Conservation (phyloP, 768 basidiomycete genomes). For the Suillus luteus region DNA sequence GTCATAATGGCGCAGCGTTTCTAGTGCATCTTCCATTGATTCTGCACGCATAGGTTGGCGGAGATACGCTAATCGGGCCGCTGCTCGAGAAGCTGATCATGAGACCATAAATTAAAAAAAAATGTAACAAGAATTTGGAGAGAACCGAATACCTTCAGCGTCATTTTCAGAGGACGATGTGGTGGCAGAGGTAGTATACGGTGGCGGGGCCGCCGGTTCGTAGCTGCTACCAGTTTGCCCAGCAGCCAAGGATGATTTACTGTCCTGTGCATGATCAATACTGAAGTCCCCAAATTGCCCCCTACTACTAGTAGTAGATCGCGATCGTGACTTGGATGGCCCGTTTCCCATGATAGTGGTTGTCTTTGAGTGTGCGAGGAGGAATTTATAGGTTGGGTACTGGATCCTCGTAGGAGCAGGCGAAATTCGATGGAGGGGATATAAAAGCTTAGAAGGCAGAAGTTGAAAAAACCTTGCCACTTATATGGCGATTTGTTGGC, state of each 20-base stretch:
- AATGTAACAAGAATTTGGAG: conserved; percentile 24
- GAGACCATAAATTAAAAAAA: conserved; percentile 26
- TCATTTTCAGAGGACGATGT: conserved; percentile 12
- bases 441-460: not conserved
- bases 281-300: conserved; percentile 14
- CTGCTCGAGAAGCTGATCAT: conserved; percentile 17
- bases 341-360: conserved; percentile 17
- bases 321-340: conserved; percentile 14
- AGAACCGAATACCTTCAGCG: conserved; percentile 23
- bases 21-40: conserved; percentile 31
- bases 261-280: conserved; percentile 10
- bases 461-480: not conserved
- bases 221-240: not conserved
- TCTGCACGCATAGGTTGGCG: conserved; percentile 29
- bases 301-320: not conserved
- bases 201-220: conserved; percentile 24
- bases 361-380: conserved; percentile 8
- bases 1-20: conserved; percentile 48
- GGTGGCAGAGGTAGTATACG: conserved; percentile 21
- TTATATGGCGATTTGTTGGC: not conserved
- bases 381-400: not conserved
- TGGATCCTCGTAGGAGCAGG: too few species aligned
- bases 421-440: not conserved
- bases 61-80: conserved; percentile 11
- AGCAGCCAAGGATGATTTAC: not conserved